A percentile compares a stretch with the other conserved stretches of the same genome.
phyloP scores from a whole-genome alignment of 2,329 filamentous ascomycete species.

The Penicillium sp. region DNA sequence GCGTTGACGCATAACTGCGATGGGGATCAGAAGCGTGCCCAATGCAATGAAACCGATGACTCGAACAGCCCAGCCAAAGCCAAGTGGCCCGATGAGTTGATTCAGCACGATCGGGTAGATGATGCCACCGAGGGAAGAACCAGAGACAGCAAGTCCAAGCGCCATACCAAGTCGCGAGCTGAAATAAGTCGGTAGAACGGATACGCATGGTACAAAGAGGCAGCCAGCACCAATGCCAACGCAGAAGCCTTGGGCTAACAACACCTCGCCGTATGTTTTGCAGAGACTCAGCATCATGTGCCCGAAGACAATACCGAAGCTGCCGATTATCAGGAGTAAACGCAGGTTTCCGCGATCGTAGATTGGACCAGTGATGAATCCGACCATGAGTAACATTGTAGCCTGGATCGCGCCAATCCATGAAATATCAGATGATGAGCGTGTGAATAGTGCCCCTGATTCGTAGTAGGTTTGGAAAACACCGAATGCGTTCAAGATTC shows the following conservation, averaged over 20 bases:
- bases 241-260: neutral
- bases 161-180: neutral
- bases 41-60: conserved; percentile 43
- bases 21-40: conserved; percentile 20
- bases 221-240: neutral
- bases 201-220: neutral
- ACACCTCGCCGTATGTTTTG: neutral
- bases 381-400: neutral
- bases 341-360: neutral
- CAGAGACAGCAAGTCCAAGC: neutral
- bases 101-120: neutral
- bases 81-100: neutral
- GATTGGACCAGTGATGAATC: neutral
- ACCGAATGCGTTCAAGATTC: neutral
- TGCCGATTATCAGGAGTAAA: neutral
- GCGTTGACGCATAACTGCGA: conserved; percentile 27
- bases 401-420: neutral
- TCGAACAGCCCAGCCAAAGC: neutral
- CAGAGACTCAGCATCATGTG: neutral
- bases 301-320: neutral
- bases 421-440: neutral
- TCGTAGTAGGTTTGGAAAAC: conserved; percentile 3
- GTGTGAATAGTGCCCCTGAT: neutral
- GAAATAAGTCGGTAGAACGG: neutral
- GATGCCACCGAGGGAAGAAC: neutral